Evolutionary conservation across 176 grass and related monocot genomes (phyloP).

Genomic region (Oryza glaberrima): DNA sequence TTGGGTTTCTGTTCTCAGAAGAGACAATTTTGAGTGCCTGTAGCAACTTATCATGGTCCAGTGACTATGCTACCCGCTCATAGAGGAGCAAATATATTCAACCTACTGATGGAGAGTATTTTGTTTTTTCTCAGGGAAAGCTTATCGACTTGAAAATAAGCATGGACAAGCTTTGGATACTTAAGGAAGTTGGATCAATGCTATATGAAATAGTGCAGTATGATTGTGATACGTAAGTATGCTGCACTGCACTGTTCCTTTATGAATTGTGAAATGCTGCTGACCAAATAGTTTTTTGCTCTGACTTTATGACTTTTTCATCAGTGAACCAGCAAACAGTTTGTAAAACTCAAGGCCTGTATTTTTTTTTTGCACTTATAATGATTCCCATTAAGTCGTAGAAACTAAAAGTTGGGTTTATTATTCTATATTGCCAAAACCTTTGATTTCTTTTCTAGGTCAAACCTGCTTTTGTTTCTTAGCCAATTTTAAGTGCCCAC

Average conservation of each 20-base stretch:
- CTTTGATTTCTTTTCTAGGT: neutral
- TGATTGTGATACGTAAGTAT: constrained; percentile 66
- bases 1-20: neutral
- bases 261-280: constrained; percentile 14
- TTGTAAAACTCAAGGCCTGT: neutral
- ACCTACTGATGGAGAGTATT: constrained; percentile 34
- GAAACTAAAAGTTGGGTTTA: neutral
- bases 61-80: neutral
- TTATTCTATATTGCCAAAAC: neutral
- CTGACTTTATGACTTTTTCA: neutral
- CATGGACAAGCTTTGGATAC: constrained; percentile 83
- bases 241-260: constrained; percentile 4
- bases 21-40: neutral
- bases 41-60: constrained; percentile 16
- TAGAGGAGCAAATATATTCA: constrained; percentile 27
- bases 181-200: constrained; percentile 85
- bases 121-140: constrained; percentile 62
- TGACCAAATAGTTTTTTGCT: constrained; percentile 16
- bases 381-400: neutral
- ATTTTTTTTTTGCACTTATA: neutral
- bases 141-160: constrained; percentile 80
- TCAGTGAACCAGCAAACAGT: neutral
- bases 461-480: neutral
- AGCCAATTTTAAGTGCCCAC: neutral
- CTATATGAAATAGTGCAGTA: constrained; percentile 79